Evolutionary conservation across 441 rosid species (phyloP).

Genomic region (Hypseocharis bilobata): DNA sequence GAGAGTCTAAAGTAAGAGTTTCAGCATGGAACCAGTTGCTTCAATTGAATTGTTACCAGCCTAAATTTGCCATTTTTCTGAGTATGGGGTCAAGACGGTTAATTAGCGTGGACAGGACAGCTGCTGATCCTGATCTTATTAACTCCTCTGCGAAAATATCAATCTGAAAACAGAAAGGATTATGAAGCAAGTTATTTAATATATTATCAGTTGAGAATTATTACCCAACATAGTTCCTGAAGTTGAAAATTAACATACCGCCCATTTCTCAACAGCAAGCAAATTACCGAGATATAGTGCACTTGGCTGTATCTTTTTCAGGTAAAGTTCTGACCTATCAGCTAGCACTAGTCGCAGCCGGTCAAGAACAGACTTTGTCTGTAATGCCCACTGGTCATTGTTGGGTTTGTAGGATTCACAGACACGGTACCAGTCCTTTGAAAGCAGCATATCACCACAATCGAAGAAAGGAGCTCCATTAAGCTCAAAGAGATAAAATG

Average conservation of each 20-base stretch:
- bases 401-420: constrained; percentile 38
- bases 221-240: background rate
- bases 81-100: constrained; percentile 51
- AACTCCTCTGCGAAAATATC: constrained; percentile 64
- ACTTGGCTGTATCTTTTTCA: constrained; percentile 51
- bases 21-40: background rate
- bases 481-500: constrained; percentile 20
- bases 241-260: constrained; percentile 35
- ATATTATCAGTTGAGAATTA: background rate
- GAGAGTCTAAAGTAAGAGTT: no score
- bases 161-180: constrained; percentile 32
- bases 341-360: constrained; percentile 56
- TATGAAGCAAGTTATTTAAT: constrained; percentile 13
- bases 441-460: constrained; percentile 18
- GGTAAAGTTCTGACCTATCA: constrained; percentile 49
- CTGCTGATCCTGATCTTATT: constrained; percentile 53
- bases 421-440: constrained; percentile 55
- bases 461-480: constrained; percentile 4
- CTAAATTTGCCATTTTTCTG: constrained; percentile 61
- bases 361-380: constrained; percentile 66
- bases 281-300: constrained; percentile 56
- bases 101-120: constrained; percentile 48
- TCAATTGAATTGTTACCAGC: constrained; percentile 39
- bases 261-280: constrained; percentile 51
- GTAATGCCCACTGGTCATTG: constrained; percentile 67